These are phyloP conservation scores for Lactuca saligna DNA, from an alignment of 129 eudicot species.

Conservation along the genomic window DNA sequence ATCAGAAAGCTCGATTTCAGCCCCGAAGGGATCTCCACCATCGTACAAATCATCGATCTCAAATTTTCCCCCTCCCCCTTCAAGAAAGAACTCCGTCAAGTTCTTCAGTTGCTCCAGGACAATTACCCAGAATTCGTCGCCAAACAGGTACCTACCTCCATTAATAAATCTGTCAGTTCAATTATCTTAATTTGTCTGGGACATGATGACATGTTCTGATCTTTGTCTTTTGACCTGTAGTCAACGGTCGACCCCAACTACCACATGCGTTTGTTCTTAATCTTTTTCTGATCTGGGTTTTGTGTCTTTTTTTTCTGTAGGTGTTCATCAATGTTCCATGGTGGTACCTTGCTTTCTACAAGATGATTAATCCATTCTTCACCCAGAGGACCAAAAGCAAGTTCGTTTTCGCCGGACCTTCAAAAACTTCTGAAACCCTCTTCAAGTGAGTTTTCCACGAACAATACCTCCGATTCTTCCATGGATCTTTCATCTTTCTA, in stretches of 20 bases:
- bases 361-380: conserved; percentile 82
- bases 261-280: conserved; percentile 19
- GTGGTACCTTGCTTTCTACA: conserved; percentile 88
- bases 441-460: conserved; percentile 52
- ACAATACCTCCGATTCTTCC: background rate
- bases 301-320: conserved; percentile 31
- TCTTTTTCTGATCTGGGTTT: background rate
- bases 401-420: conserved; percentile 84
- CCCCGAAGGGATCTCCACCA: conserved; percentile 63
- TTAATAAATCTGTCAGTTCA: background rate
- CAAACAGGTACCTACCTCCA: conserved; percentile 57
- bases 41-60: conserved; percentile 72
- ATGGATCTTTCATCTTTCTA: background rate
- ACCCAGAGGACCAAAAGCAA: conserved; percentile 93
- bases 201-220: conserved; percentile 32
- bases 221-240: conserved; percentile 34
- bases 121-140: conserved; percentile 94
- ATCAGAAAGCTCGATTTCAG: conserved; percentile 76
- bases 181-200: conserved; percentile 18
- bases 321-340: conserved; percentile 91
- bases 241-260: conserved; percentile 25
- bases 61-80: conserved; percentile 71
- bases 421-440: conserved; percentile 76
- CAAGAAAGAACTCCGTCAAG: conserved; percentile 77
- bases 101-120: conserved; percentile 73